phyloP scores from a whole-genome alignment of 1,284 basidiomycete species.

The Moniliella sp. region DNA sequence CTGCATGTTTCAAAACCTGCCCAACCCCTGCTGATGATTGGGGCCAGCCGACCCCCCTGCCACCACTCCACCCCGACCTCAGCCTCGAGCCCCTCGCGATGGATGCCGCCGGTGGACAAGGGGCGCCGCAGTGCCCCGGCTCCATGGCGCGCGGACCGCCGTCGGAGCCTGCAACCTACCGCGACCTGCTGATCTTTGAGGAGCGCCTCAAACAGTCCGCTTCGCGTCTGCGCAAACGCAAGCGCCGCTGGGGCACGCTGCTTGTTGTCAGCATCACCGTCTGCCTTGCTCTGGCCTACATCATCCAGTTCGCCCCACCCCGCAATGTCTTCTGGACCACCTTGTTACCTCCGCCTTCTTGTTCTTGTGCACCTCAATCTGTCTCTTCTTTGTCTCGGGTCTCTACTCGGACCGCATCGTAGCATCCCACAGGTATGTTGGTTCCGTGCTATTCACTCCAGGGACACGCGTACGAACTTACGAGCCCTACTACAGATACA shows the following conservation, averaged over 20 bases:
- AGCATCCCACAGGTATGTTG: conserved; percentile 64
- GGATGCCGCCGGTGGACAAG: too few species aligned
- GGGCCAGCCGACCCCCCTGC: too few species aligned
- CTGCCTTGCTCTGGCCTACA: conserved; percentile 51
- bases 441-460: background rate
- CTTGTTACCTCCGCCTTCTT: conserved; percentile 14
- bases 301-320: conserved; percentile 38
- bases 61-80: too few species aligned
- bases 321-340: conserved; percentile 8
- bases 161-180: conserved; percentile 55
- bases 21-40: too few species aligned
- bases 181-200: conserved; percentile 78
- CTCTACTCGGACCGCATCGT: conserved; percentile 89
- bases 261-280: conserved; percentile 47
- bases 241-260: conserved; percentile 66
- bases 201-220: conserved; percentile 86
- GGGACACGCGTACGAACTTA: background rate
- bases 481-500: conserved; percentile 41
- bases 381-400: conserved; percentile 85
- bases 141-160: too few species aligned
- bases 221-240: conserved; percentile 53
- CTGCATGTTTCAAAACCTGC: too few species aligned
- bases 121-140: too few species aligned
- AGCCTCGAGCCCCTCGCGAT: too few species aligned
- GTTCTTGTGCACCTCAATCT: conserved; percentile 48